Percentiles rank a stretch among this genome's conserved stretches.
These are phyloP conservation scores for Venturia nashicola DNA, from an alignment of 2,329 filamentous ascomycete species.

Conservation along the genomic window DNA sequence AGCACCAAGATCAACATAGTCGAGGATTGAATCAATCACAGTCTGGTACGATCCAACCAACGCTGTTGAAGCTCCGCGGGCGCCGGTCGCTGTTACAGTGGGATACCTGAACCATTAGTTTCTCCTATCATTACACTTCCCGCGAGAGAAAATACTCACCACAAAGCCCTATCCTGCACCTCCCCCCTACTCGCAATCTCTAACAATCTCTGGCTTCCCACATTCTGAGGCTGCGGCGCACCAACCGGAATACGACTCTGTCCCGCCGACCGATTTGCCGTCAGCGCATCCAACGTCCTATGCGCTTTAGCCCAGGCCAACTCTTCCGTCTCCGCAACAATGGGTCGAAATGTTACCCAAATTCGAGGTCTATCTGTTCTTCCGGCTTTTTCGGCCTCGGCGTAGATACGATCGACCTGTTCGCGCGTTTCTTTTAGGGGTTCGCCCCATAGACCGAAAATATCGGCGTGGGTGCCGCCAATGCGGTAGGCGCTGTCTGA, in stretches of 20 bases:
- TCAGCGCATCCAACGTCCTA: constrained; percentile 40
- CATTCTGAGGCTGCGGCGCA: constrained; percentile 40
- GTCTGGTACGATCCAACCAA: constrained; percentile 44
- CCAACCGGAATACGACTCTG: constrained; percentile 12
- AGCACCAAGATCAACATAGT: constrained; percentile 44
- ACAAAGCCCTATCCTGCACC: constrained; percentile 49
- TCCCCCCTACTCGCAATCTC: constrained; percentile 45
- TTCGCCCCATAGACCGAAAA: constrained; percentile 53
- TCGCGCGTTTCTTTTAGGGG: constrained; percentile 51
- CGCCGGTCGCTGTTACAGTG: constrained; percentile 48
- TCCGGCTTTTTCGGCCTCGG: constrained; percentile 45
- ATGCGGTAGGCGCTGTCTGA: constrained; percentile 48
- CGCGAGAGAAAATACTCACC: constrained; percentile 20
- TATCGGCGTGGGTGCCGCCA: constrained; percentile 46
- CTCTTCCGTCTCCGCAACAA: constrained; percentile 48
- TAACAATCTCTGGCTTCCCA: constrained; percentile 45
- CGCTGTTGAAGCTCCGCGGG: constrained; percentile 46
- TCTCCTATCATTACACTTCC: background rate
- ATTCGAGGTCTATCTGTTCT: constrained; percentile 44
- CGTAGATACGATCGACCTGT: constrained; percentile 49
- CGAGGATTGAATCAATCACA: constrained; percentile 40
- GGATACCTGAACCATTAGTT: constrained; percentile 29
- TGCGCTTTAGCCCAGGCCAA: constrained; percentile 51
- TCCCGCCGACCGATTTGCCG: constrained; percentile 23
- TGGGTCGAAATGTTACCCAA: constrained; percentile 53